phyloP scores from a whole-genome alignment of 305 asterid species.

The Fraxinus paxiana region DNA sequence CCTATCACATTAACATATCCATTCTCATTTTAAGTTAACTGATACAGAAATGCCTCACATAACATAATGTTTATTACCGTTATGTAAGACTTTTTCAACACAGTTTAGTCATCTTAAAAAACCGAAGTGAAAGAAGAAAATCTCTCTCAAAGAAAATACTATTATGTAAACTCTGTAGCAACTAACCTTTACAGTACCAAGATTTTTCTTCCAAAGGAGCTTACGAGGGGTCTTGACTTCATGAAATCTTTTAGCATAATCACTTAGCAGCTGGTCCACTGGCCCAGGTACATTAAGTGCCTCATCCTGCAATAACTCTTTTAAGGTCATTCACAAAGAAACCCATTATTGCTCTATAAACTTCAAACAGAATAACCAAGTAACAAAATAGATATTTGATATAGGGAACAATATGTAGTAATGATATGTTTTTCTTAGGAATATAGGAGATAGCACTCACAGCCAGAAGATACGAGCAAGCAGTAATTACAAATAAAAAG shows the following conservation, averaged over 20 bases:
- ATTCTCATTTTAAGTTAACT: slow-evolving; percentile 10
- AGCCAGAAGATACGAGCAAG: not conserved
- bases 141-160: not conserved
- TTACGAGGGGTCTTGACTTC: slow-evolving; percentile 95
- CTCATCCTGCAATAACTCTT: slow-evolving; percentile 63
- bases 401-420: not conserved
- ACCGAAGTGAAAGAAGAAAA: slow-evolving; percentile 1
- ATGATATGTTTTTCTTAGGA: not conserved
- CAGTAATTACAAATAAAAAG: not conserved
- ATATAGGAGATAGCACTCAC: not conserved
- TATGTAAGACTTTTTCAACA: slow-evolving; percentile 12
- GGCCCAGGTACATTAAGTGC: slow-evolving; percentile 62
- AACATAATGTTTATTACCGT: not conserved
- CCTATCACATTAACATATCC: not conserved
- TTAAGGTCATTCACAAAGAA: slow-evolving; percentile 12
- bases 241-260: slow-evolving; percentile 73
- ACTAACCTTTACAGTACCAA: slow-evolving; percentile 93
- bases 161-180: slow-evolving; percentile 21
- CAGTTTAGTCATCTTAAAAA: not conserved
- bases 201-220: slow-evolving; percentile 90
- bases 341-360: slow-evolving; percentile 8
- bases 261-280: slow-evolving; percentile 69
- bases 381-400: not conserved
- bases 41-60: not conserved
- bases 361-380: not conserved